Evolutionary conservation across 176 grass and related monocot species (phyloP).

Genomic region (Rhynchospora tenuis): DNA sequence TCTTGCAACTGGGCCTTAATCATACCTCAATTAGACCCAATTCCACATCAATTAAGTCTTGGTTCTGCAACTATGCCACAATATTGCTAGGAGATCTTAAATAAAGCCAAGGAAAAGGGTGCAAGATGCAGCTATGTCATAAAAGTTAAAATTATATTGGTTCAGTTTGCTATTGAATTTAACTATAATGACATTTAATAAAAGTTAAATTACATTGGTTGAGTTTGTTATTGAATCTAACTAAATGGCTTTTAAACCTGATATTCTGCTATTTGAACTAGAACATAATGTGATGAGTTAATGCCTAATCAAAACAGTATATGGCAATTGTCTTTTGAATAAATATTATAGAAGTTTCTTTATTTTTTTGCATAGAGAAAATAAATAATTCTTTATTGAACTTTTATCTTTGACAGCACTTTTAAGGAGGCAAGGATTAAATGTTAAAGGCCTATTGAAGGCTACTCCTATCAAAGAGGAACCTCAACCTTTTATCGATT

Average conservation of each 20-base stretch:
- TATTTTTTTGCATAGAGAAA: neutral
- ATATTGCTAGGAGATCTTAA: neutral
- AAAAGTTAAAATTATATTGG: neutral
- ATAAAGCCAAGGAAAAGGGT: neutral
- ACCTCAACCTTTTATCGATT: slow-evolving; percentile 93
- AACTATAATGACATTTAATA: neutral
- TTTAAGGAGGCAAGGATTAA: slow-evolving; percentile 92
- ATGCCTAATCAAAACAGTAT: neutral
- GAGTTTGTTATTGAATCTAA: neutral
- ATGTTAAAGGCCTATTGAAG: slow-evolving; percentile 75
- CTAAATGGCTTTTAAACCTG: neutral
- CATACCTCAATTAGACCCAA: neutral
- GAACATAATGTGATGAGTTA: neutral
- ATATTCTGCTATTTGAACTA: neutral
- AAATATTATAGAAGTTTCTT: neutral
- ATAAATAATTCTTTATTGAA: slow-evolving; percentile 6
- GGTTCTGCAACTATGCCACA: neutral
- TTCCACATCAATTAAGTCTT: neutral
- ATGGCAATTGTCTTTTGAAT: neutral
- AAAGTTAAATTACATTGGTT: neutral
- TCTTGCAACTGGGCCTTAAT: neutral
- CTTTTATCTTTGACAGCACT: slow-evolving; percentile 48
- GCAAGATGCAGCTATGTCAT: neutral
- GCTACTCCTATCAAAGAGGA: slow-evolving; percentile 86
- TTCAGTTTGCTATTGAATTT: neutral